phyloP scores from a whole-genome alignment of 768 basidiomycete genomes.

The Heimioporus sp. region DNA sequence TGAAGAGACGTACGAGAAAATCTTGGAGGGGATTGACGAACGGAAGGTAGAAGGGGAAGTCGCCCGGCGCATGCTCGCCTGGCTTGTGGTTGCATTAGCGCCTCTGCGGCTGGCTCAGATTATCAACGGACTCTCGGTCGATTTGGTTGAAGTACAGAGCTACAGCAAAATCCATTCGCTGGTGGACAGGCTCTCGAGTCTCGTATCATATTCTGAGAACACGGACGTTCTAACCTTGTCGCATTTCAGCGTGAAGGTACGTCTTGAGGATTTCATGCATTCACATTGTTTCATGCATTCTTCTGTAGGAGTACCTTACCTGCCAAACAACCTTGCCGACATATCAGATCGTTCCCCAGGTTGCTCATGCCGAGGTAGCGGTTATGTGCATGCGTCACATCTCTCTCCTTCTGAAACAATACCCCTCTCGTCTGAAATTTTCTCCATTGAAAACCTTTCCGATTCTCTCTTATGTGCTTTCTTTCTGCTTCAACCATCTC shows the following conservation, averaged over 20 bases:
- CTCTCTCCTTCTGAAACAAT: background rate
- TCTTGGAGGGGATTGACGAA: background rate
- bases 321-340: background rate
- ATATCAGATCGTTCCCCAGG: background rate
- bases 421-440: too few species aligned
- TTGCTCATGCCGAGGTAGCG: background rate
- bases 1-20: background rate
- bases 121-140: background rate
- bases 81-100: background rate
- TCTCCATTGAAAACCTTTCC: too few species aligned
- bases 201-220: slow-evolving; percentile 2
- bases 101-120: background rate
- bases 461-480: background rate
- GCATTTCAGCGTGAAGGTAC: slow-evolving; percentile 14
- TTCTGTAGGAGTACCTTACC: slow-evolving; percentile 4
- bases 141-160: too few species aligned
- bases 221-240: background rate
- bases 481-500: background rate
- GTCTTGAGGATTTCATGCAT: background rate
- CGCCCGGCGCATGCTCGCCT: background rate
- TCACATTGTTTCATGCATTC: background rate
- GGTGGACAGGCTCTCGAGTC: background rate
- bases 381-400: background rate
- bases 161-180: background rate
- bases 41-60: background rate